Conservation (phyloP, 2,329 filamentous ascomycete genomes). For the Coniochaeta hoffmannii region DNA sequence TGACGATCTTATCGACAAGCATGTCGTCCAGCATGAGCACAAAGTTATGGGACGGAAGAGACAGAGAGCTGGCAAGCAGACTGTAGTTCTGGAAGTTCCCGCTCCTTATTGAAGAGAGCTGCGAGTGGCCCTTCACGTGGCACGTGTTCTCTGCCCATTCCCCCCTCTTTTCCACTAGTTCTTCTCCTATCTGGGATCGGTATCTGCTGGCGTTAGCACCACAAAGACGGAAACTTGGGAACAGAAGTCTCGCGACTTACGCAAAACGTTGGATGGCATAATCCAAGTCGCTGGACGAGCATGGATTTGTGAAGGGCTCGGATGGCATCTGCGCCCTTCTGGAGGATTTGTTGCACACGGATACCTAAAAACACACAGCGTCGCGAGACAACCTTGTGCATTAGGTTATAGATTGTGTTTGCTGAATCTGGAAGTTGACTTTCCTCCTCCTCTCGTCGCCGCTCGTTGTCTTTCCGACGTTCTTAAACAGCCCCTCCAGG, state of each 20-base stretch:
- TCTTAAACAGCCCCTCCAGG: conserved; percentile 17
- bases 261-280: background rate
- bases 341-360: background rate
- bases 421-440: conserved; percentile 2
- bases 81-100: background rate
- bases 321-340: background rate
- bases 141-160: background rate
- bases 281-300: background rate
- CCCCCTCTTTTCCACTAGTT: background rate
- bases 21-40: background rate
- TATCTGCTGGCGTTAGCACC: background rate
- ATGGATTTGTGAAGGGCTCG: background rate
- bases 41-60: background rate
- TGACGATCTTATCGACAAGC: background rate
- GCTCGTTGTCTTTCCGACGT: conserved; percentile 17
- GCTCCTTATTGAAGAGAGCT: no score
- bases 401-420: background rate
- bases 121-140: no score
- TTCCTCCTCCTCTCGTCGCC: conserved; percentile 12
- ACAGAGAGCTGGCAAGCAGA: background rate
- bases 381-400: conserved; percentile 1
- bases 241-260: background rate
- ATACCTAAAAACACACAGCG: background rate
- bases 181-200: background rate
- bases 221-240: background rate